A percentile compares a stretch with the other conserved stretches of the same genome.
Evolutionary conservation across 371 early-diverging fungal genomes (phyloP).

Genomic region (Actinomortierella ambigua): DNA sequence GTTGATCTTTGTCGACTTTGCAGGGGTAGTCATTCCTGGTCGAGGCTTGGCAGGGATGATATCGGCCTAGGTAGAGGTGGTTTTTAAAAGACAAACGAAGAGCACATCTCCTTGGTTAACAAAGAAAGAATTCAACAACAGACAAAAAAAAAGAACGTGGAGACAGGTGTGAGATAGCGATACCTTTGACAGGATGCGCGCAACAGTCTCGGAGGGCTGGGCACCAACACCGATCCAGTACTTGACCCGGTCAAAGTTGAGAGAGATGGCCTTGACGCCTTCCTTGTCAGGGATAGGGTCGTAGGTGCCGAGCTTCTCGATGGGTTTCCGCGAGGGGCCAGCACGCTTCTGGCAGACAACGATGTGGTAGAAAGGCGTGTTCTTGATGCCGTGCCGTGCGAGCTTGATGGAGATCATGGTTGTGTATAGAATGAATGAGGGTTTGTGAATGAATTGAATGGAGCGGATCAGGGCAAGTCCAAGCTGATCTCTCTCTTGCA

Average conservation of each 20-base stretch:
- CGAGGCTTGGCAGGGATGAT: slow-evolving; percentile 63
- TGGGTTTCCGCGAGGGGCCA: slow-evolving; percentile 85
- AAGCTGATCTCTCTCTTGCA: too few species aligned
- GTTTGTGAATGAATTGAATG: background rate
- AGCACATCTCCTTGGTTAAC: background rate
- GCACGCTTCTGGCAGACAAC: slow-evolving; percentile 87
- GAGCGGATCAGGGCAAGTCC: too few species aligned
- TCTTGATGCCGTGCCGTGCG: slow-evolving; percentile 86
- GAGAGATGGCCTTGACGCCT: slow-evolving; percentile 82
- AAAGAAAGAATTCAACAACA: background rate
- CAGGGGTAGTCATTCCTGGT: slow-evolving; percentile 60
- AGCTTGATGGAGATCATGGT: slow-evolving; percentile 72
- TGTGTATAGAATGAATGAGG: background rate
- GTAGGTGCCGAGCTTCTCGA: slow-evolving; percentile 93
- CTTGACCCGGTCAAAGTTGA: slow-evolving; percentile 90
- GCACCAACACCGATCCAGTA: slow-evolving; percentile 97
- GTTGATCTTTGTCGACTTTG: slow-evolving; percentile 33
- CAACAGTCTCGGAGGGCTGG: slow-evolving; percentile 88
- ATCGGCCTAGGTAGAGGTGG: slow-evolving; percentile 55
- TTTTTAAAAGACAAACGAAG: slow-evolving; percentile 1
- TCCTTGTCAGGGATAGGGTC: slow-evolving; percentile 82
- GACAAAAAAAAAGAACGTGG: background rate
- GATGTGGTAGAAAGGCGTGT: slow-evolving; percentile 93
- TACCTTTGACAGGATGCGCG: slow-evolving; percentile 89
- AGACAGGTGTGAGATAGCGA: slow-evolving; percentile 9